phyloP scores from a whole-genome alignment of 495 filamentous ascomycete genomes.

The Trichoderma gamsii region DNA sequence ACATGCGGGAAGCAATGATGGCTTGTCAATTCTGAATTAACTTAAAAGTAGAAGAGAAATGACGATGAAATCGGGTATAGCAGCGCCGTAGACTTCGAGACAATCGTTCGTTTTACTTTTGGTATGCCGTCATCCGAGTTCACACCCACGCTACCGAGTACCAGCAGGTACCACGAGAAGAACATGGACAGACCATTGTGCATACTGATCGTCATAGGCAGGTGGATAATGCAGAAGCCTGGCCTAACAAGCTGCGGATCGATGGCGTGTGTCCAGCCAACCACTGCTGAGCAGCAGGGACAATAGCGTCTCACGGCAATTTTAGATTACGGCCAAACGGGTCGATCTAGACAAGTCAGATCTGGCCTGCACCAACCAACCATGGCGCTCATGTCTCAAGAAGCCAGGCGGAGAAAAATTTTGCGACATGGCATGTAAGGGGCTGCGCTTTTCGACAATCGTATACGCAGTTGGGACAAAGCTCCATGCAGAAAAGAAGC shows the following conservation, averaged over 20 bases:
- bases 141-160: background rate
- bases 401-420: slow-evolving; percentile 8
- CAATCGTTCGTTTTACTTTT: too few relatives aligned
- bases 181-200: background rate
- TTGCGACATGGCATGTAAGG: slow-evolving; percentile 6
- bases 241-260: slow-evolving; percentile 4
- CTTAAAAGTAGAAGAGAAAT: too few relatives aligned
- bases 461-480: background rate
- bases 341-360: slow-evolving; percentile 12
- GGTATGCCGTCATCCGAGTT: background rate
- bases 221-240: slow-evolving; percentile 4
- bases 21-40: too few relatives aligned
- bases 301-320: slow-evolving; percentile 14
- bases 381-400: background rate
- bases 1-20: too few relatives aligned
- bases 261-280: slow-evolving; percentile 3
- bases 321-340: slow-evolving; percentile 14
- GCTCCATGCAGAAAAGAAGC: background rate
- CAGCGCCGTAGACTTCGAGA: too few relatives aligned
- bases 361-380: slow-evolving; percentile 9
- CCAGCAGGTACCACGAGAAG: background rate
- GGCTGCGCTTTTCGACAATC: background rate
- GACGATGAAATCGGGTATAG: too few relatives aligned
- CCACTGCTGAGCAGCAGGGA: slow-evolving; percentile 10
- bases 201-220: slow-evolving; percentile 10